Percentiles rank a stretch among this genome's conserved stretches.
phyloP scores from a whole-genome alignment of 2,329 filamentous ascomycete species.

The Oidium heveae region DNA sequence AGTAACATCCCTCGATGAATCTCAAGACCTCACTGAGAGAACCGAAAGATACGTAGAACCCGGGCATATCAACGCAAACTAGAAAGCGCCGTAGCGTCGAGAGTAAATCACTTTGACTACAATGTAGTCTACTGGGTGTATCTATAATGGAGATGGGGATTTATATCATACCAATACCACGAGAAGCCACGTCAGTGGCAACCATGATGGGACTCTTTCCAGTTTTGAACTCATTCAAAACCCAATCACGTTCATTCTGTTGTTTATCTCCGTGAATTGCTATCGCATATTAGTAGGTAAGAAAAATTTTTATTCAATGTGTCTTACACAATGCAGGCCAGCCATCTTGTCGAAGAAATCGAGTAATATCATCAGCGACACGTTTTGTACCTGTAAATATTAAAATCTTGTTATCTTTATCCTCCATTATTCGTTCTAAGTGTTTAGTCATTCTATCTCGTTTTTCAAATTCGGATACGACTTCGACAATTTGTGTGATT shows the following conservation, averaged over 20 bases:
- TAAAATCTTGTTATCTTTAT: conserved; percentile 82
- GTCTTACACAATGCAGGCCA: conserved; percentile 86
- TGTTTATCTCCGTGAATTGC: conserved; percentile 98
- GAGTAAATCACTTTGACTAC: conserved; percentile 57
- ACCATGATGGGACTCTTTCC: conserved; percentile 99
- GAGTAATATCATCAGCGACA: conserved; percentile 91
- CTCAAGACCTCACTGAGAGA: conserved; percentile 74
- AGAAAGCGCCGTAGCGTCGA: conserved; percentile 68
- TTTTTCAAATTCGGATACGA: conserved; percentile 91
- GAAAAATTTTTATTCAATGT: conserved; percentile 17
- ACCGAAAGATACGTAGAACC: conserved; percentile 60
- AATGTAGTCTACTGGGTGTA: conserved; percentile 29
- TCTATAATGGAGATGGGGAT: conserved; percentile 23
- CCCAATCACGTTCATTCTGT: conserved; percentile 98
- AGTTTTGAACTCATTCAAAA: conserved; percentile 97
- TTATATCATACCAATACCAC: conserved; percentile 98
- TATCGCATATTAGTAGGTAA: conserved; percentile 24
- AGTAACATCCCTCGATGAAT: conserved; percentile 20
- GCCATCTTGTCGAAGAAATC: conserved; percentile 89
- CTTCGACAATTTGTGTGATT: conserved; percentile 93
- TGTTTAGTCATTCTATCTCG: conserved; percentile 94
- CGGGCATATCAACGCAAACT: conserved; percentile 81
- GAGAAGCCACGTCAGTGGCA: conserved; percentile 96
- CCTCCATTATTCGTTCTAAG: conserved; percentile 91
- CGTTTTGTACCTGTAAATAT: conserved; percentile 90